Percentiles rank a stretch among this genome's conserved stretches.
phyloP scores from a whole-genome alignment of 495 filamentous ascomycete genomes.

The Podospora anserina region DNA sequence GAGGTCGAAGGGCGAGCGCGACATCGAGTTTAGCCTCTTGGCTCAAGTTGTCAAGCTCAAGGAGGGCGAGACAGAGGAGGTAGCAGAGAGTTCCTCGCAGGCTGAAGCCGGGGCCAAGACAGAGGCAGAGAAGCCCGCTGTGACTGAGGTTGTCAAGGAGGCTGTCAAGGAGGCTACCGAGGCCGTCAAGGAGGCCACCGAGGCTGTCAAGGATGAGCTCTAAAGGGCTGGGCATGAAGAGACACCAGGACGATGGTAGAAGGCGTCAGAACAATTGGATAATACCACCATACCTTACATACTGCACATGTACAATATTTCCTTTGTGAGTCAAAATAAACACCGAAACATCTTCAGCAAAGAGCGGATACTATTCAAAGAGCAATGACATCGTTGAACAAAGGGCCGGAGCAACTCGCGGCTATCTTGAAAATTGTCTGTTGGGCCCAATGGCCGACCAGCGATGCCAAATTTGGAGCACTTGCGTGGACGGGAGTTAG shows the following conservation, averaged over 20 bases:
- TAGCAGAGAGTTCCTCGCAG: slow-evolving; percentile 9
- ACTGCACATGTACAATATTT: slow-evolving; percentile 15
- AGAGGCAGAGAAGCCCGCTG: slow-evolving; percentile 11
- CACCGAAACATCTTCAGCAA: too few relatives aligned
- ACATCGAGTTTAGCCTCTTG: slow-evolving; percentile 32
- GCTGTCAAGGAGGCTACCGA: neutral
- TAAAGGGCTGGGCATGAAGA: neutral
- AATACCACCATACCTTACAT: neutral
- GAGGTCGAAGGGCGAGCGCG: slow-evolving; percentile 16
- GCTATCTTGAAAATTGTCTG: neutral
- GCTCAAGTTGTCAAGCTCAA: slow-evolving; percentile 31
- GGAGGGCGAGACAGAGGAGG: slow-evolving; percentile 8
- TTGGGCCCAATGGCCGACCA: neutral
- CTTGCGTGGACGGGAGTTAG: neutral
- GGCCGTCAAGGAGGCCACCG: neutral
- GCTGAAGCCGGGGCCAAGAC: slow-evolving; percentile 16
- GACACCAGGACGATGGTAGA: neutral
- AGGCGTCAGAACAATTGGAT: neutral
- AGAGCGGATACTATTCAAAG: neutral
- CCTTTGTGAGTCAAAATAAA: slow-evolving; percentile 5
- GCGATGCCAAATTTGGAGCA: neutral
- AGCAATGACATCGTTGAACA: neutral
- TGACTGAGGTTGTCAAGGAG: neutral
- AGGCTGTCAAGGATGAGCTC: slow-evolving; percentile 17
- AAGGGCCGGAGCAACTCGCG: neutral